Base-by-base conservation (phyloP, 345 rosid species). In the Capsella bursapastoris region DNA sequence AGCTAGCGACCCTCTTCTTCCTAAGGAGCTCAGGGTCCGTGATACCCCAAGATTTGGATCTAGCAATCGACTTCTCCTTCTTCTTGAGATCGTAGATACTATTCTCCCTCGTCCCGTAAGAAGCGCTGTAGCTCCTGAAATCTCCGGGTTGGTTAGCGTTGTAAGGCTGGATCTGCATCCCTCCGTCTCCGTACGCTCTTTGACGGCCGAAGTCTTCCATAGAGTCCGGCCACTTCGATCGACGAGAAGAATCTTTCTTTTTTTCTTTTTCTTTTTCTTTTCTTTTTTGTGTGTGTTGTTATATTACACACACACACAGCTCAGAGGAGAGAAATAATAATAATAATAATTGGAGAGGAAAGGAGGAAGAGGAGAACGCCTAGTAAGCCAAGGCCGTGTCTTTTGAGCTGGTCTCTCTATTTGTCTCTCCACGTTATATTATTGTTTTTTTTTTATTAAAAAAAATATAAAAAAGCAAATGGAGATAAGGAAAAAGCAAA, bases 1-100 rank as follows among this genome's bases (percentile, higher is more conserved):
- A 93, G 76, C 90, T 81, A 31, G 98, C 97, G 63, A 93, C 96
- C 84, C 98, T 85, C 84, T 86, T 93, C 90, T 90, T 93, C 92
- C 98, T 86, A 69, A 83, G 91, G 41, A 93, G 85, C 80, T 93
- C 98, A 47, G 97, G 97, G 73, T 93, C 97, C 9, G 50, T 43
- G 5, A 86, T 43, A 44, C 80, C 84, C 97, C 97, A 90, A 1
- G 83, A 60, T 47, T 79, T 88, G 0, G 92, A 84, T 0, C 90
- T 82, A 55, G 82, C 79, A 48, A 82, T 78, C 5, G 88, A 83
- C 64, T 74, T 87, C 68, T 82, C 90, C 72, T 86, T 91, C 82
- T 88, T 91, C 66, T 88, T 91, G 66, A 77, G 29, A 65, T 68
- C 58, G 75, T 76, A 59, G 0, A 65, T 45, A 31, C 47, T 73